Conservation (phyloP, 1,284 basidiomycete species). For the Papiliotrema laurentii region DNA sequence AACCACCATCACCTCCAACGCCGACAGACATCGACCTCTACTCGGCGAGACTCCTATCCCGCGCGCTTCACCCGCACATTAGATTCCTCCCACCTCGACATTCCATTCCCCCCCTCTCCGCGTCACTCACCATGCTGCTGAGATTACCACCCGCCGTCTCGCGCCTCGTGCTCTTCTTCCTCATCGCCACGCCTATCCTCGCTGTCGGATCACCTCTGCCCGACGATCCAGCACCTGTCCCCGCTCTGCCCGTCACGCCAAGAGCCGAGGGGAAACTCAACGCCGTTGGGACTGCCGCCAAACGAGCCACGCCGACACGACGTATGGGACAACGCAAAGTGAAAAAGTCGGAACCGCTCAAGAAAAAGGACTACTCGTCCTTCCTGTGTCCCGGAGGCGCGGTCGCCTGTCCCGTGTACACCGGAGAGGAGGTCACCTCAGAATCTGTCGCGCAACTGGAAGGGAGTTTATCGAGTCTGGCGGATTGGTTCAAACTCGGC, state of each 20-base stretch:
- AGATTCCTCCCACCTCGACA: not conserved
- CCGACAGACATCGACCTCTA: no score
- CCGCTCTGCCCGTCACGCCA: constrained; percentile 3
- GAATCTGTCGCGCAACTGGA: constrained; percentile 27
- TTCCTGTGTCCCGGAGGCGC: constrained; percentile 47
- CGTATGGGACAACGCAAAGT: constrained; percentile 40
- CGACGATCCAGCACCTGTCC: constrained; percentile 9
- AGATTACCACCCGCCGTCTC: constrained; percentile 3
- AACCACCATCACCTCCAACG: no score
- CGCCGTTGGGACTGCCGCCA: constrained; percentile 27
- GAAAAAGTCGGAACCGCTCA: constrained; percentile 28
- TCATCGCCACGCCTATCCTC: constrained; percentile 25
- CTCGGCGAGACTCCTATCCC: no score
- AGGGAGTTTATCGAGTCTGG: constrained; percentile 32
- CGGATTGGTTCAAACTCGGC: constrained; percentile 49
- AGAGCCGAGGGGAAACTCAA: not conserved
- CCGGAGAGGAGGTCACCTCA: constrained; percentile 23
- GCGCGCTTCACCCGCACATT: no score
- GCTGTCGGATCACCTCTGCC: constrained; percentile 12
- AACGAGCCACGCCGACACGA: constrained; percentile 31
- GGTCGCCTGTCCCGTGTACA: constrained; percentile 43
- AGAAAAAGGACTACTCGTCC: constrained; percentile 48
- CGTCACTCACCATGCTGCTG: constrained; percentile 1
- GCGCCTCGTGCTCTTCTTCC: constrained; percentile 13
- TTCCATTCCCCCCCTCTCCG: not conserved